phyloP scores from a whole-genome alignment of 2,329 filamentous ascomycete genomes.

The Trichoderma endophyticum region DNA sequence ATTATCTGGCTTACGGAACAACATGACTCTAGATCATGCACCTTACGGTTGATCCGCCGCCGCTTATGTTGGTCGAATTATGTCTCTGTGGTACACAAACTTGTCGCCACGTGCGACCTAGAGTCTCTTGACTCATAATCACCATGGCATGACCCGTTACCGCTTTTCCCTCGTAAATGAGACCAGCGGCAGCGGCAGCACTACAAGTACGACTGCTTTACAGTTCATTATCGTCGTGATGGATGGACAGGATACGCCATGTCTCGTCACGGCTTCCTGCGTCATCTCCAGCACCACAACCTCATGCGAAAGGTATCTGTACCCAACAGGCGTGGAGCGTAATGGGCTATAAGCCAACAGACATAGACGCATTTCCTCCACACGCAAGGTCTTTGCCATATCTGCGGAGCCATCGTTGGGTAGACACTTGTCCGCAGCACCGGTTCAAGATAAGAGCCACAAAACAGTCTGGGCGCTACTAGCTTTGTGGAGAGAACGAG shows the following conservation, averaged over 20 bases:
- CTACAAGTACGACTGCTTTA: not conserved
- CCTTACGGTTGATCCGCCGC: not conserved
- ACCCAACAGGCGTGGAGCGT: not conserved
- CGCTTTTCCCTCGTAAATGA: not conserved
- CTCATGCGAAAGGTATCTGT: not conserved
- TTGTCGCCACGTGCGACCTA: conserved; percentile 13
- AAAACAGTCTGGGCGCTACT: not conserved
- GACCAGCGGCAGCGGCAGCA: not conserved
- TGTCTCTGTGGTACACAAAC: conserved; percentile 18
- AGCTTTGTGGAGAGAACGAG: not conserved
- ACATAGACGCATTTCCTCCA: not conserved
- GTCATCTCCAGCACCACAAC: conserved; percentile 19
- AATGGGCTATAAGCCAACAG: not conserved
- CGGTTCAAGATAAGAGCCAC: not conserved
- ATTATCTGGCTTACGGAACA: not conserved
- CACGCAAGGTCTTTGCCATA: not conserved
- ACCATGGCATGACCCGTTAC: conserved; percentile 10
- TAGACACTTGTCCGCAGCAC: not conserved
- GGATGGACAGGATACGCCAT: conserved; percentile 1
- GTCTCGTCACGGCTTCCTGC: conserved; percentile 20
- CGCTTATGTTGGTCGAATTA: conserved; percentile 6
- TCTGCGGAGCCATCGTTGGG: not conserved
- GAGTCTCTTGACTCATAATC: not conserved
- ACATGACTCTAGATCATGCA: not conserved
- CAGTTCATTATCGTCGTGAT: not conserved